Evolutionary conservation across 192 early-diverging fungal species (phyloP), one percentile per base, ranked within the genome.

Genomic region (Coemansia sp.): DNA sequence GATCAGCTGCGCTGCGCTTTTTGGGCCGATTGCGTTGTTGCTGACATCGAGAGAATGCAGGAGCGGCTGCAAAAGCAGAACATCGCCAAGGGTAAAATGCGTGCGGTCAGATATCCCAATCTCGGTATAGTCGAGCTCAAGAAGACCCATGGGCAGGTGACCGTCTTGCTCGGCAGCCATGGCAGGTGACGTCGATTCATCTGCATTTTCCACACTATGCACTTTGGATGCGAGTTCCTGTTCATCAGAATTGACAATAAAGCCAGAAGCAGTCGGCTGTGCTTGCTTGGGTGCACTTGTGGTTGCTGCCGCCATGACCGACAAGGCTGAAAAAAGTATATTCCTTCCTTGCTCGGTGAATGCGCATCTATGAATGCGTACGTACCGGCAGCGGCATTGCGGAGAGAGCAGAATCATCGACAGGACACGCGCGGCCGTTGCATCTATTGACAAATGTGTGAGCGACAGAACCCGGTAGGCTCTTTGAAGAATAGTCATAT

Each of bases 291-390:
- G 15, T 6, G 18, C 16, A 4, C 57, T 36, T 36, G 34, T 41
- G 16, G 57, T 39, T 61, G 67, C 66, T 20, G 67, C 66, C 15
- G 66, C 69, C 70, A 72, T 68, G 36, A 69, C 65, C 6, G 76
- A 72, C 10, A 77, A 38, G 18, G 76, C 76, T 4, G 69, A 72
- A 58, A 72, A 77, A 33, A 77, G 38, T 4, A 77, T 68, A 23
- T 72, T 69, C 24, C 63, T 65, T 6, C 76, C 76, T 5, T 69
- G 15, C 7, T 68, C 66, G 1, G 76, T 77, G 36, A 77, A 72
- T 26, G 76, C 63, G 59, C 76, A 77, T 14, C 63, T 55, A 41
- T 58, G 23, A 7, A 77, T 62, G 44, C 39, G 62, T 20, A 77
- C 66, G 46, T 49, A 26, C 6, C 69, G 65, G 52, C 76, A 77